phyloP scores from a whole-genome alignment of 2,329 filamentous ascomycete genomes.

The Thelonectria blattea region DNA sequence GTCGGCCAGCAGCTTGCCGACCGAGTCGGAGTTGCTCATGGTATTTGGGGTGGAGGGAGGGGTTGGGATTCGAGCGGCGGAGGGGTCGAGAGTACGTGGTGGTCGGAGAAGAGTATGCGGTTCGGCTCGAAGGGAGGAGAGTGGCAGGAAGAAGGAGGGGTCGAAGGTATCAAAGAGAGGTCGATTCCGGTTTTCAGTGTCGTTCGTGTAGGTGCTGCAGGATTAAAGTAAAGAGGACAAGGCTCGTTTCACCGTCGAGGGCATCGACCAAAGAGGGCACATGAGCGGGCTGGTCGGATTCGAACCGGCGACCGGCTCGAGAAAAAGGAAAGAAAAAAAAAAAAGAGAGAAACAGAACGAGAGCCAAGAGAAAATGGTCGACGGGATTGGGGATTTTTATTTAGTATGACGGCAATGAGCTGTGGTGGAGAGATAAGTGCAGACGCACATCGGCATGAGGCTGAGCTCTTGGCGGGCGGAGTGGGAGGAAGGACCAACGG shows the following conservation, averaged over 20 bases:
- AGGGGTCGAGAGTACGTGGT: constrained; percentile 14
- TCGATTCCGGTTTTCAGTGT: neutral
- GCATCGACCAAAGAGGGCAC: constrained; percentile 33
- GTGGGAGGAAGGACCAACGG: constrained; percentile 4
- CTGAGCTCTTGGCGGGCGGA: constrained; percentile 32
- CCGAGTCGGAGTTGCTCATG: constrained; percentile 55
- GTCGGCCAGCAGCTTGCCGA: constrained; percentile 63
- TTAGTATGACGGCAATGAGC: constrained; percentile 16
- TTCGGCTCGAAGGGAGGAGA: neutral
- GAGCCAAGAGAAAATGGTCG: constrained; percentile 18
- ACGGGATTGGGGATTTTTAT: constrained; percentile 20
- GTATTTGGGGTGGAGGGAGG: constrained; percentile 27
- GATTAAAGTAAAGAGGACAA: constrained; percentile 15
- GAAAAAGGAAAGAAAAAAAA: constrained; percentile 11
- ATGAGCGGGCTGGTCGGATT: constrained; percentile 32
- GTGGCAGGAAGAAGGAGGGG: neutral
- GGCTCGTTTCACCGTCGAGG: constrained; percentile 33
- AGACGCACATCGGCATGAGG: constrained; percentile 30
- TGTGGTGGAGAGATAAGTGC: constrained; percentile 13
- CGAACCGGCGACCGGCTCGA: constrained; percentile 29
- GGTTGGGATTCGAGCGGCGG: constrained; percentile 6
- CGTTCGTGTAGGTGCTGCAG: neutral
- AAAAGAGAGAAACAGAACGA: constrained; percentile 8
- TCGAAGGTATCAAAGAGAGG: neutral
- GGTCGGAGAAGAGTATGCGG: constrained; percentile 18